phyloP scores from a whole-genome alignment of 352 stramenopile species.

The Globisporangium sylvaticum region DNA sequence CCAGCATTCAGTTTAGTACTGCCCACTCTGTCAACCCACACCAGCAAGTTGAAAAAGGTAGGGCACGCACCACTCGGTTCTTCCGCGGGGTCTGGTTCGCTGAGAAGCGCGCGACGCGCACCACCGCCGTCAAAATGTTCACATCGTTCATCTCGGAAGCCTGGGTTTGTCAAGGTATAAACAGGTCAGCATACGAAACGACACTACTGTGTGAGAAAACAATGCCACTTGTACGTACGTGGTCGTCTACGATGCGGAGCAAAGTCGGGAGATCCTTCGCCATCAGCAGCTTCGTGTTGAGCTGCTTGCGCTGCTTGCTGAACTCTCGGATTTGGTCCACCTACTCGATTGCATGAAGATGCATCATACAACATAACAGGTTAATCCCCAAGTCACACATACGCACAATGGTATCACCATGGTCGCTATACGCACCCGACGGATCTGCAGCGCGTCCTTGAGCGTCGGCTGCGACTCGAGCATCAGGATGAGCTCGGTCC shows the following conservation, averaged over 20 bases:
- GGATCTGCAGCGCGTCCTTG: slow-evolving; percentile 63
- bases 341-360: slow-evolving; percentile 12
- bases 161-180: slow-evolving; percentile 20
- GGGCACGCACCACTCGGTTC: slow-evolving; percentile 29
- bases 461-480: slow-evolving; percentile 63
- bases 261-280: slow-evolving; percentile 56
- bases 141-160: slow-evolving; percentile 45
- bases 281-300: slow-evolving; percentile 65
- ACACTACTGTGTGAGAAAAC: neutral
- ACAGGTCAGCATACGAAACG: no score
- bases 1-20: neutral
- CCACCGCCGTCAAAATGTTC: slow-evolving; percentile 62
- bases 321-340: slow-evolving; percentile 62
- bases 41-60: neutral
- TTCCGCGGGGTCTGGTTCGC: slow-evolving; percentile 18
- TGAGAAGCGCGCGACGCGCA: slow-evolving; percentile 39
- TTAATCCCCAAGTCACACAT: neutral
- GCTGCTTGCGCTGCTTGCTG: slow-evolving; percentile 37
- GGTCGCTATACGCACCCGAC: slow-evolving; percentile 22
- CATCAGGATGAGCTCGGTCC: slow-evolving; percentile 76
- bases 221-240: slow-evolving; percentile 26
- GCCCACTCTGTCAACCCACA: neutral
- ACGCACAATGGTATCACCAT: neutral
- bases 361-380: neutral
- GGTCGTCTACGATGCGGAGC: slow-evolving; percentile 56